Evolutionary conservation across 257 asterid genomes (phyloP).

Genomic region (Schizonepeta tenuifolia): DNA sequence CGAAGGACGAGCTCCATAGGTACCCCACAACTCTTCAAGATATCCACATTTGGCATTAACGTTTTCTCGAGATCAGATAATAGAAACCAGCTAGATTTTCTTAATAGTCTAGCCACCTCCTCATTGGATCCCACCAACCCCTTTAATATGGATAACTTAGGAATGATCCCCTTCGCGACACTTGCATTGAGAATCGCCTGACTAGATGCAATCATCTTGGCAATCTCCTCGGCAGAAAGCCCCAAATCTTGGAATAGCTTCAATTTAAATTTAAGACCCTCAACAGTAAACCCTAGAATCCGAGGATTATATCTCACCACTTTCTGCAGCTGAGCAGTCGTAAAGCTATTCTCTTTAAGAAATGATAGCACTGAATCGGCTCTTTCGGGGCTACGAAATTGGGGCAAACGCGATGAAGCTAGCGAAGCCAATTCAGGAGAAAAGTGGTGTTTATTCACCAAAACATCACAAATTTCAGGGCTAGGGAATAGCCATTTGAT

Average conservation of each 20-base stretch:
- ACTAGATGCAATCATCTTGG: conserved; percentile 29
- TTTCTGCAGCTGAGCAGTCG: conserved; percentile 37
- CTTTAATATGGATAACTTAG: too few relatives aligned
- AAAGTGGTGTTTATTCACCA: conserved; percentile 19
- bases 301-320: not conserved
- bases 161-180: too few relatives aligned
- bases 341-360: conserved; percentile 43
- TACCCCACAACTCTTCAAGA: too few relatives aligned
- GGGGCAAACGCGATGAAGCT: conserved; percentile 28
- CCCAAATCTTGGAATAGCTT: conserved; percentile 45
- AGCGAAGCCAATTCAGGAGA: conserved; percentile 27
- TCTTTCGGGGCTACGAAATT: conserved; percentile 3
- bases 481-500: not conserved
- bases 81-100: too few relatives aligned
- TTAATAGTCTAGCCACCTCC: too few relatives aligned
- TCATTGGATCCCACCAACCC: too few relatives aligned
- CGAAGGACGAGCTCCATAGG: too few relatives aligned
- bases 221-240: conserved; percentile 30
- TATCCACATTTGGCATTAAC: too few relatives aligned
- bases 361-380: conserved; percentile 14
- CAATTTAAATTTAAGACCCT: conserved; percentile 41
- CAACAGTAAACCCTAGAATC: conserved; percentile 25
- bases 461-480: not conserved
- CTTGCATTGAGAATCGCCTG: too few relatives aligned
- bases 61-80: too few relatives aligned